Evolutionary conservation across 208 protist genomes (phyloP).

Genomic region (Acanthamoeba polyphaga): DNA sequence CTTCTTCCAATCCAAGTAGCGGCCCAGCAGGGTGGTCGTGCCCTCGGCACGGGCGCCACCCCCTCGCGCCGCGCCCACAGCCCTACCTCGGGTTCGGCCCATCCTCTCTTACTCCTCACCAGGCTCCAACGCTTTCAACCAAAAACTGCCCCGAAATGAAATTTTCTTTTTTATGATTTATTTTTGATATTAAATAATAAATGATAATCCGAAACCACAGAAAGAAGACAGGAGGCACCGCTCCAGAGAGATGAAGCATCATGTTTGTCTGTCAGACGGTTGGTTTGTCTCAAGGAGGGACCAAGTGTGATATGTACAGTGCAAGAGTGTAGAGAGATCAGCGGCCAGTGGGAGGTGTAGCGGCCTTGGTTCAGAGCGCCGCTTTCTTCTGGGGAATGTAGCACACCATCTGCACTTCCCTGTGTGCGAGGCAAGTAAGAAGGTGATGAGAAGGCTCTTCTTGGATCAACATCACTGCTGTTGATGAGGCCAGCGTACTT

Average conservation of each 20-base stretch:
- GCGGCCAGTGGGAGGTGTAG: no score
- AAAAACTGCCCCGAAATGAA: not conserved
- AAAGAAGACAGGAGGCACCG: no score
- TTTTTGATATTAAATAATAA: no score
- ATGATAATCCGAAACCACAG: no score
- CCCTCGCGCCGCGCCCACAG: not conserved
- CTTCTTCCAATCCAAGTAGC: not conserved
- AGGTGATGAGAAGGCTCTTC: constrained; percentile 79
- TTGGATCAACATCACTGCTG: no score
- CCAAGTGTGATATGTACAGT: no score
- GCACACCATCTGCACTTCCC: constrained; percentile 62
- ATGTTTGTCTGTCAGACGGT: no score
- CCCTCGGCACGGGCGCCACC: not conserved
- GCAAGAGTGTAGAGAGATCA: no score
- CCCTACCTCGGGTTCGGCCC: not conserved
- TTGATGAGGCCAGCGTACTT: constrained; percentile 78
- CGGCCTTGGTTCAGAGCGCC: not conserved
- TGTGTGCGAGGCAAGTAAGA: not conserved
- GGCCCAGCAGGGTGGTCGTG: not conserved
- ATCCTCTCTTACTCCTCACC: not conserved
- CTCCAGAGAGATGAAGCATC: no score
- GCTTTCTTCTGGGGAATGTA: constrained; percentile 53
- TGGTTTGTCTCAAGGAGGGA: no score
- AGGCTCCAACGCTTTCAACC: not conserved
- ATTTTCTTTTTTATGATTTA: not conserved